Base-by-base conservation (phyloP, 768 basidiomycete species). In the Rhizopogon vesiculosus region DNA sequence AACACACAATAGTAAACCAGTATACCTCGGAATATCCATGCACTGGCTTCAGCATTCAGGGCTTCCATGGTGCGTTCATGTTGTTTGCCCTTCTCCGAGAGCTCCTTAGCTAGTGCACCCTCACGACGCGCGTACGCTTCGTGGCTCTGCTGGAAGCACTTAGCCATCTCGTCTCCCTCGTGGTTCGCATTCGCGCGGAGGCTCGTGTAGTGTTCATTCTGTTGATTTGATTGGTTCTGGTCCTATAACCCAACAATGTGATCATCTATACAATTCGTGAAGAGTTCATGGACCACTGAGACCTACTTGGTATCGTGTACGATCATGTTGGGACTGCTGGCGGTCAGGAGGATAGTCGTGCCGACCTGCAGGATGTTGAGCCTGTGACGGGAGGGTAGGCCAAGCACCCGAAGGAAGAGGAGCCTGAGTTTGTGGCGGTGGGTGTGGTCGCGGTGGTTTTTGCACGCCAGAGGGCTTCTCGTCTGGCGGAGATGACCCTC, bases 91-190 rank as follows among this genome's bases (percentile, higher is more conserved):
- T 93, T 63, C 56, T 84, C 81, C 16, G 87, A 90, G 22, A 97
- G 77, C 49, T 88, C 76, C 70, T 98, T 94, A 19, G 95, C 95
- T 33, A 72, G 72, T 0, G 84, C 91, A 12, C 91, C 86, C 60
- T 97, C 84, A 3, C 88, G 82, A 1, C 75, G 72, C 44, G 74
- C 68, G 64, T 93, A 96, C 0, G 92, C 91, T 57, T 83, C 75
- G 63, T 90, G 88, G 60, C 89, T 87, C 62, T 84, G 74, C 56
- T 85, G 78, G 64, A 91, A 91, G 57, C 75, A 79, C 43, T 70
- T 75, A 7, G 79, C 84, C 91, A 93, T 94, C 65, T 76, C 62
- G 63, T 93, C 89, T 2, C 91, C 92, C 61, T 90, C 89, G 50
- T 80, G 76, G 53, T 84, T 86, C 2, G 96, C 96, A 56, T 81